Evolutionary conservation across 805 yeast genomes (phyloP), one percentile per base, ranked within the genome.

Genomic region (Ogataea zsoltii): DNA sequence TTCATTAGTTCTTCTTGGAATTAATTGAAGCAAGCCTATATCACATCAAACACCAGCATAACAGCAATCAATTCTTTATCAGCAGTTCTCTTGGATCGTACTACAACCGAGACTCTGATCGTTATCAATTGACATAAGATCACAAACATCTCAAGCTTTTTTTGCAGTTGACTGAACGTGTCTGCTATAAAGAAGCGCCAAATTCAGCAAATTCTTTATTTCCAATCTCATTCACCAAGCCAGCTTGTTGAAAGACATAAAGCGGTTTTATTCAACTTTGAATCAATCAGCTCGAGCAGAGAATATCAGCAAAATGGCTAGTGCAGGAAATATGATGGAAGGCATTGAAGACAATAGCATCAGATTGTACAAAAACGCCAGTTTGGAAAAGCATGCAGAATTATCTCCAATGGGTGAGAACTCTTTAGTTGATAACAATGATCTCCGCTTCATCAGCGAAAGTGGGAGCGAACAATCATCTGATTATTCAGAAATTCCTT

Each of bases 291-390:
- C n/a, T n/a, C n/a, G n/a, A n/a, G n/a, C n/a, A n/a, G n/a, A n/a
- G n/a, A n/a, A n/a, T n/a, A n/a, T n/a, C n/a, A n/a, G n/a, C n/a
- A n/a, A n/a, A 9, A 26, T 37, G 17, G 32, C 33, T 16, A 21
- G 13, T 26, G 30, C 18, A 19, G 28, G 14, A n/a, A 17, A 10
- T 35, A 38, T 38, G 14, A 51, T 51, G 53, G 53, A 50, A 21
- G 46, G 48, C 36, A 44, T 45, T 30, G 56, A 53, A 21, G 58
- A 55, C 14, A 48, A 46, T 34, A 48, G 56, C 32, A 54, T 53
- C 33, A 48, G 48, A 23, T 35, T 53, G 17, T 53, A 50, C 42
- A 45, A 48, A 15, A 48, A 46, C 38, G 33, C 48, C 2, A 46
- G 37, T 13, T 26, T 37, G 6, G 56, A 49, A 13, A 50, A 54